Evolutionary conservation across 495 filamentous ascomycete species (phyloP), one percentile per base, ranked within the genome.

Genomic region (Friedmanniomyces simplex): DNA sequence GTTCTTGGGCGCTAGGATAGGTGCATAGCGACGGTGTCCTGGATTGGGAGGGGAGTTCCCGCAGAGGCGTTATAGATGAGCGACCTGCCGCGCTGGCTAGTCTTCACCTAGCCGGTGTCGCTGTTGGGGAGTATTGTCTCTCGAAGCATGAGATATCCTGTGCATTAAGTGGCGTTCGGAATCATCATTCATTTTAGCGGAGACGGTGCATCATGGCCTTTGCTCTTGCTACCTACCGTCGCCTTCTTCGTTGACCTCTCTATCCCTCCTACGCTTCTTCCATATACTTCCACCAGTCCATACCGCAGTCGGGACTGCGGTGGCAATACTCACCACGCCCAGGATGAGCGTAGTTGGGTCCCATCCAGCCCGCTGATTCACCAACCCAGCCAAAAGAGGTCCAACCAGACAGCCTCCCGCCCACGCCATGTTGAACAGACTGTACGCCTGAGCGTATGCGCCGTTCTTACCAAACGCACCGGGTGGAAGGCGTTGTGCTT

Each of bases 371-470:
- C 50, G 46, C 52, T 70, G 59, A 13, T 60, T 66, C 12, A 73
- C 50, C 53, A 72, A 60, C 0, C 70, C 71, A n/a, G 58, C 70
- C 56, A 71, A 63, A 18, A 74, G 34, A 18, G 72, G 72, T 8
- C 73, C 72, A 4, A 75, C 50, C 47, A 74, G 48, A 57, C 63
- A 66, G 0, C 73, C 73, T 1, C 39, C 71, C 12, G 73, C 73
- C 60, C 66, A 75, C 18, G 70, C 72, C 58, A 66, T 67, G 58
- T 76, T 78, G 49, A 76, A 77, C 11, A 77, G 61, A 26, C 69
- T 74, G 61, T 79, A 80, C 1, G 79, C 77, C 51, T 80, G 77
- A 14, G 78, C 79, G 65, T 77, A 78, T 0, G 79, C 79, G 1
- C 83, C 82, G 20, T 71, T 71, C 12, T 65, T 66, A 0, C 71